Evolutionary conservation across 2,329 filamentous ascomycete species (phyloP), one percentile per base, ranked within the genome.

Genomic region (Biscogniauxia mediterranea): DNA sequence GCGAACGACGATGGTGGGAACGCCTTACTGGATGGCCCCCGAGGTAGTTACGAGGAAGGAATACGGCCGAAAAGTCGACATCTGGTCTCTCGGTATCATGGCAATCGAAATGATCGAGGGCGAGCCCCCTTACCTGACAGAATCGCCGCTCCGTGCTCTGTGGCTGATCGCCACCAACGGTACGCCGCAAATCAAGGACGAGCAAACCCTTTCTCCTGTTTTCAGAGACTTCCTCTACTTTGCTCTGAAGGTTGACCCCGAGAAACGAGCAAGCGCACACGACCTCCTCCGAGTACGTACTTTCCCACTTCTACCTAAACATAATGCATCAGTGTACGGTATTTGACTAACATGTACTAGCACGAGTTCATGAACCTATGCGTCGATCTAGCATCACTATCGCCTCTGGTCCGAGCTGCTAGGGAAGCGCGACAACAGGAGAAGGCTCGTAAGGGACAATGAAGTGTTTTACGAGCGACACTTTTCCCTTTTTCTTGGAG

Each of bases 71-170:
- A 99, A 98, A 78, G 94, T 99, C 58, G 95, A 99, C 73, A 97
- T 99, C 69, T 99, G 95, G 95, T 96, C 92, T 61, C 81, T 99
- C 52, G 95, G 95, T 61, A 99, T 99, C 79, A 98, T 99, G 95
- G 93, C 95, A 7, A 98, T 99, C 71, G 95, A 99, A 78, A 99
- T 99, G 95, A 97, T 99, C 67, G 95, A 98, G 79, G 95, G 94
- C 74, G 95, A 98, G 76, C 95, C 95, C 13, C 95, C 95, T 23
- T 99, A 98, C 74, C 83, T 99, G 61, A 98, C 93, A 49, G 95
- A 99, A 76, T 96, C 92, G 46, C 95, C 95, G 5, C 83, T 99
- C 23, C 88, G 94, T 63, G 95, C 95, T 1, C 83, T 99, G 46
- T 99, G 95, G 83, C 80, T 99, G 69, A 99, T 99, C 75, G 95